Evolutionary conservation across 257 asterid species (phyloP).

Genomic region (Cinchona pubescens): DNA sequence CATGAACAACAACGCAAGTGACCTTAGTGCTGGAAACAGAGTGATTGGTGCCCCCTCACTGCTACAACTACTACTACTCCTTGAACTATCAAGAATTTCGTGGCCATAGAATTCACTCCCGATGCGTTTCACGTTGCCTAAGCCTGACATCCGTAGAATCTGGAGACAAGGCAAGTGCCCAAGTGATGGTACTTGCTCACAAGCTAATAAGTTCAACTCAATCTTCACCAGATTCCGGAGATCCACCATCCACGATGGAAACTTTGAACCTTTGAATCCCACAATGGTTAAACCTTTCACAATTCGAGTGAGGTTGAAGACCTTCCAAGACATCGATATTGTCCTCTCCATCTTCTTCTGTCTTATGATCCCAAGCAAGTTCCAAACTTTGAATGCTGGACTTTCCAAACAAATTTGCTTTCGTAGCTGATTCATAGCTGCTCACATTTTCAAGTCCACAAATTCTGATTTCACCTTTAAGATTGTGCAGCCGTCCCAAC

Average conservation of each 20-base stretch:
- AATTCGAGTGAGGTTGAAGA: constrained; percentile 18
- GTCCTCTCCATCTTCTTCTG: neutral
- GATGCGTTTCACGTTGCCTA: constrained; percentile 15
- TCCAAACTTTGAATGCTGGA: constrained; percentile 2
- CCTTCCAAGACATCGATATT: constrained; percentile 17
- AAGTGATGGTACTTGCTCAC: constrained; percentile 17
- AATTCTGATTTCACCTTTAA: constrained; percentile 17
- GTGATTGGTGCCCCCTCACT: neutral
- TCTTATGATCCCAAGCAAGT: neutral
- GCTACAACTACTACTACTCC: too few species aligned
- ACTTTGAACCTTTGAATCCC: constrained; percentile 5
- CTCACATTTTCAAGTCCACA: constrained; percentile 16
- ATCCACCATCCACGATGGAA: constrained; percentile 26
- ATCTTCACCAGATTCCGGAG: neutral
- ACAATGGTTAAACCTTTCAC: constrained; percentile 17
- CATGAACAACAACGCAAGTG: neutral
- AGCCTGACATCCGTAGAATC: neutral
- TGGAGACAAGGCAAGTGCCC: constrained; percentile 21
- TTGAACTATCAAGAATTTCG: neutral
- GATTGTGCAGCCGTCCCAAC: constrained; percentile 17
- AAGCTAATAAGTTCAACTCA: constrained; percentile 2
- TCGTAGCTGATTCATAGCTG: constrained; percentile 9
- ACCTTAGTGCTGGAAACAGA: neutral
- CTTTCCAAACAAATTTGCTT: constrained; percentile 17
- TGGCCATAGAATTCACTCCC: constrained; percentile 20